These are phyloP conservation scores for Emericellopsis terricola DNA, from an alignment of 495 filamentous ascomycete genomes.

Conservation along the genomic window DNA sequence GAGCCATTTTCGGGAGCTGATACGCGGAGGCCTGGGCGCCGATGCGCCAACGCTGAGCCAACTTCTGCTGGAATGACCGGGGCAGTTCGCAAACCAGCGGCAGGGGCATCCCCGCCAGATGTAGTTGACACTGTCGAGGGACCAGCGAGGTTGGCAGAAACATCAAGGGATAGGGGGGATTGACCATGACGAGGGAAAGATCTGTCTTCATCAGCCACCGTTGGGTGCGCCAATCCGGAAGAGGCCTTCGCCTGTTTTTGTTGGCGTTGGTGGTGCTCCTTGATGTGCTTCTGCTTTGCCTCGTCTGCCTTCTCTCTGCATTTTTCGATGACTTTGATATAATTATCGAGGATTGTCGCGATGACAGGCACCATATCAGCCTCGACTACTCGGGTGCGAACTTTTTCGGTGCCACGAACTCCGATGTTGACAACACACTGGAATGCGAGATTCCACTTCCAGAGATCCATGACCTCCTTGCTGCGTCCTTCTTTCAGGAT, in stretches of 20 bases:
- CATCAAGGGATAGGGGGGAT: constrained; percentile 10
- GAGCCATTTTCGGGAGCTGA: constrained; percentile 32
- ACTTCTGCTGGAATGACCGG: too few species aligned
- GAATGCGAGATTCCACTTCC: constrained; percentile 99
- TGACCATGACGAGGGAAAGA: not conserved
- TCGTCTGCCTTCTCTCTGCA: constrained; percentile 69
- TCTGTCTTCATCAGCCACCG: not conserved
- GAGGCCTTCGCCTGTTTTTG: constrained; percentile 26
- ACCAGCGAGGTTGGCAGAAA: constrained; percentile 25
- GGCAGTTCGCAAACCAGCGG: too few species aligned
- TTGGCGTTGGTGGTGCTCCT: constrained; percentile 22
- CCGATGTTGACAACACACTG: constrained; percentile 98
- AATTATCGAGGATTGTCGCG: constrained; percentile 96
- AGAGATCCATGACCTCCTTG: constrained; percentile 98
- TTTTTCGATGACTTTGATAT: constrained; percentile 88
- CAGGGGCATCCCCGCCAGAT: too few species aligned
- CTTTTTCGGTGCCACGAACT: constrained; percentile 82
- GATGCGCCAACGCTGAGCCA: constrained; percentile 12
- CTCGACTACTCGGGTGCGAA: constrained; percentile 88
- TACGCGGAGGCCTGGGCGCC: constrained; percentile 41
- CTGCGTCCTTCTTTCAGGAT: constrained; percentile 93
- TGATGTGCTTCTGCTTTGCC: constrained; percentile 31
- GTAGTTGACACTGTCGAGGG: constrained; percentile 14
- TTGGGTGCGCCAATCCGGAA: constrained; percentile 7
- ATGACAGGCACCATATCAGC: constrained; percentile 98